phyloP scores from a whole-genome alignment of 2,329 filamentous ascomycete species.

The Penicillium sp. region DNA sequence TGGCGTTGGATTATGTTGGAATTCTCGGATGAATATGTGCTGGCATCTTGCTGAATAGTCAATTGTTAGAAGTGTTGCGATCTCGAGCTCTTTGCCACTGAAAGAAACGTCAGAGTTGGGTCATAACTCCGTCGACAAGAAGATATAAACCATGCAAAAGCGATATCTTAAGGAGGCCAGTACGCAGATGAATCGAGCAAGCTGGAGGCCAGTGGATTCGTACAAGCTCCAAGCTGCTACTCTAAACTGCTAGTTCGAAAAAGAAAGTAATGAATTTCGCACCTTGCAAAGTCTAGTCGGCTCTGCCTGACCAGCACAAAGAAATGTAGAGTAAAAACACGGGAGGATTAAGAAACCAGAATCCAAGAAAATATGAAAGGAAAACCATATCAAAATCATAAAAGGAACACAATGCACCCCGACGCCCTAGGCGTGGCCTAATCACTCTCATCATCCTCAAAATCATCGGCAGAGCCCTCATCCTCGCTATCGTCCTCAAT shows the following conservation, averaged over 20 bases:
- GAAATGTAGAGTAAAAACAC: conserved; percentile 11
- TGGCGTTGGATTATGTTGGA: background rate
- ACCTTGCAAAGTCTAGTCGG: conserved; percentile 13
- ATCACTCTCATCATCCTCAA: conserved; percentile 38
- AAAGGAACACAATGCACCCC: background rate
- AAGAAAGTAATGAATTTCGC: background rate
- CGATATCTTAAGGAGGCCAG: background rate
- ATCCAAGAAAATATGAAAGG: conserved; percentile 1
- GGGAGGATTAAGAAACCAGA: conserved; percentile 6
- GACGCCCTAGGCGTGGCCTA: conserved; percentile 15
- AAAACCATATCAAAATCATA: background rate
- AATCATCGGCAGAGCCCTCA: conserved; percentile 43
- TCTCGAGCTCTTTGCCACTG: background rate
- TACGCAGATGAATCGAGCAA: background rate
- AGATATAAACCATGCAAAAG: too few species aligned
- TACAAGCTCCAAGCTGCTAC: background rate
- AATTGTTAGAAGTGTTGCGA: too few species aligned
- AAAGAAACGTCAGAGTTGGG: background rate
- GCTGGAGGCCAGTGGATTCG: background rate
- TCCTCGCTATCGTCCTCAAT: conserved; percentile 44
- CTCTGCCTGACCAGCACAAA: conserved; percentile 19
- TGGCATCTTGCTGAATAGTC: background rate
- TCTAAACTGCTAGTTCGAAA: background rate
- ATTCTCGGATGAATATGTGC: background rate
- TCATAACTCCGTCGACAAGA: too few species aligned